A percentile compares a stretch with the other conserved stretches of the same genome.
Evolutionary conservation across 139 green algal species (phyloP).

Genomic region (Chlamydomonas asymmetrica): DNA sequence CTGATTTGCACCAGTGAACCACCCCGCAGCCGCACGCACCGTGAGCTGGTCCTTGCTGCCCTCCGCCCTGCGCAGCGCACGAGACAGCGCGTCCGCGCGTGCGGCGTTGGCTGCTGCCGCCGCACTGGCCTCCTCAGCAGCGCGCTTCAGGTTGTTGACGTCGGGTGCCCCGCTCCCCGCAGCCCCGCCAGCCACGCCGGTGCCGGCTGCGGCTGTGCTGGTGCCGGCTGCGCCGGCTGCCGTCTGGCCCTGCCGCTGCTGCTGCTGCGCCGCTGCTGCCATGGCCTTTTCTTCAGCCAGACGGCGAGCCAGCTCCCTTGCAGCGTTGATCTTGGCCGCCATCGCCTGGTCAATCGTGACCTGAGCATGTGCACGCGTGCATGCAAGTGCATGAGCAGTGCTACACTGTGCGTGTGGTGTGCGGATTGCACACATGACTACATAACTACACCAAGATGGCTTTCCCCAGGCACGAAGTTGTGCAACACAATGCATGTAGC

Average conservation of each 20-base stretch:
- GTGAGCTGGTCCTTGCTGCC: conserved; percentile 2
- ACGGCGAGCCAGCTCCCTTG: conserved; percentile 71
- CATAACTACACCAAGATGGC: too few species aligned
- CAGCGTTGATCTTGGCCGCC: conserved; percentile 71
- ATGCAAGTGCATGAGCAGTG: neutral
- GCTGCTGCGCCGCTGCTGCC: conserved; percentile 46
- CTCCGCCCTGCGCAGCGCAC: conserved; percentile 44
- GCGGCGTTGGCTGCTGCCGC: conserved; percentile 49
- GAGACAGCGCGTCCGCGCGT: conserved; percentile 43
- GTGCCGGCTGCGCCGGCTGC: too few species aligned
- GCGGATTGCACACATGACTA: too few species aligned
- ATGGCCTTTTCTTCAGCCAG: conserved; percentile 82
- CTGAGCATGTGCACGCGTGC: neutral
- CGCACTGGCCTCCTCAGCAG: conserved; percentile 46
- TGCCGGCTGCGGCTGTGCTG: too few species aligned
- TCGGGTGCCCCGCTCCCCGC: neutral
- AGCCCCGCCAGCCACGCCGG: too few species aligned
- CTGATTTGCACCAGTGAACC: conserved; percentile 15
- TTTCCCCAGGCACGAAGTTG: too few species aligned
- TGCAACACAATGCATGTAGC: too few species aligned
- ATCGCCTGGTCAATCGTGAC: conserved; percentile 40
- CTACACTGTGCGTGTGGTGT: too few species aligned
- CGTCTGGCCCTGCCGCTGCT: conserved; percentile 14
- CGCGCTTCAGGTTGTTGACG: conserved; percentile 9
- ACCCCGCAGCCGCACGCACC: too few species aligned